Evolutionary conservation across 441 rosid genomes (phyloP).

Genomic region (Dalechampia spathulata): DNA sequence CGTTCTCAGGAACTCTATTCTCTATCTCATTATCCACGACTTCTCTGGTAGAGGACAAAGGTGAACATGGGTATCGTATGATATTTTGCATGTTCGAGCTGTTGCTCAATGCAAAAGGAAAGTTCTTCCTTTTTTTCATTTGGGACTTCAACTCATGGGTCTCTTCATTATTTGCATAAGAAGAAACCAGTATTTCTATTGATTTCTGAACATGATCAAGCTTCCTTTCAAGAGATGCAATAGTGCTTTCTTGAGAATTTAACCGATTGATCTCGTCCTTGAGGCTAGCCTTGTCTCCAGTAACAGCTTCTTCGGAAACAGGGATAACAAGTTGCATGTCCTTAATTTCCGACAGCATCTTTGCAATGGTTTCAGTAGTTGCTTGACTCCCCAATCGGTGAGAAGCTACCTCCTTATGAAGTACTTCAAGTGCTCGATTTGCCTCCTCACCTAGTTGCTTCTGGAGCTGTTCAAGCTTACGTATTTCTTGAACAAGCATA

Average conservation of each 20-base stretch:
- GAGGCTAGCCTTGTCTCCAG: slow-evolving; percentile 48
- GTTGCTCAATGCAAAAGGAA: slow-evolving; percentile 67
- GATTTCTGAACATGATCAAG: slow-evolving; percentile 84
- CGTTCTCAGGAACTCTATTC: slow-evolving; percentile 61
- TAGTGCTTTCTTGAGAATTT: slow-evolving; percentile 56
- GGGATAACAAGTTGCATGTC: slow-evolving; percentile 58
- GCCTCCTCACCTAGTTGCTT: slow-evolving; percentile 86
- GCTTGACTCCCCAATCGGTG: slow-evolving; percentile 70
- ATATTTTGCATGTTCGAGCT: slow-evolving; percentile 71
- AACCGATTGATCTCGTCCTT: slow-evolving; percentile 73
- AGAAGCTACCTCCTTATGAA: slow-evolving; percentile 83
- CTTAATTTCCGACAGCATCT: slow-evolving; percentile 74
- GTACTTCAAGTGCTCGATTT: slow-evolving; percentile 79
- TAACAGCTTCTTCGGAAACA: slow-evolving; percentile 41
- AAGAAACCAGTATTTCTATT: slow-evolving; percentile 63
- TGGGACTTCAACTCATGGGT: slow-evolving; percentile 52
- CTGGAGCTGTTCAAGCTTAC: slow-evolving; percentile 75
- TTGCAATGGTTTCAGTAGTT: slow-evolving; percentile 69
- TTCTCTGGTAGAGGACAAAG: slow-evolving; percentile 48
- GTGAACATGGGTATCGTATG: slow-evolving; percentile 76
- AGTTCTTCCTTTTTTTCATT: slow-evolving; percentile 59
- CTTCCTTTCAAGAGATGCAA: slow-evolving; percentile 67
- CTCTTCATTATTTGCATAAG: slow-evolving; percentile 45
- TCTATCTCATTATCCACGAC: slow-evolving; percentile 48
- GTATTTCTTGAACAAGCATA: slow-evolving; percentile 68